Evolutionary conservation across 208 protist genomes (phyloP).

Genomic region (Strigomonas culicis): DNA sequence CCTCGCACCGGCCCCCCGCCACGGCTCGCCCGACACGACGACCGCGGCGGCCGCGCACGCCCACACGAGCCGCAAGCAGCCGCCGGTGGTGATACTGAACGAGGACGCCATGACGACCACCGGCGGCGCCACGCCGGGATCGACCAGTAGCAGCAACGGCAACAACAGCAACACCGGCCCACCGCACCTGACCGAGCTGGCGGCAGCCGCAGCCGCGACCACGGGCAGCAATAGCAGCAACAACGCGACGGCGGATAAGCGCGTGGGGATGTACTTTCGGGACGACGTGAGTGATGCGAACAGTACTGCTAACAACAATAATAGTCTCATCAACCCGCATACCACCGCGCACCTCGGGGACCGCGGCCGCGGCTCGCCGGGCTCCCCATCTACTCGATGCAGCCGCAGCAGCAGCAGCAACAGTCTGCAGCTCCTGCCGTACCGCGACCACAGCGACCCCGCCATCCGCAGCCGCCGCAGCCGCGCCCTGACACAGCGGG

Average conservation of each 20-base stretch:
- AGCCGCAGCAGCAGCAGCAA: conserved; percentile 2
- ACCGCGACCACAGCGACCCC: not conserved
- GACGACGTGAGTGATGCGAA: conserved; percentile 32
- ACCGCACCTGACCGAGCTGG: too few relatives aligned
- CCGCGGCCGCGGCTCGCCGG: too few relatives aligned
- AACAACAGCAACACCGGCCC: too few relatives aligned
- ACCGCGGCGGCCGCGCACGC: too few relatives aligned
- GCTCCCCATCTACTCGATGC: too few relatives aligned
- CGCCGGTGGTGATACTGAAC: too few relatives aligned
- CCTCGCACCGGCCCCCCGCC: too few relatives aligned
- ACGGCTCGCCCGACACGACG: too few relatives aligned
- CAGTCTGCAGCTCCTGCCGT: too few relatives aligned
- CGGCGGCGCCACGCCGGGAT: too few relatives aligned
- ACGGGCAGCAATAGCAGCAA: not conserved
- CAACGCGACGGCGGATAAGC: conserved; percentile 31
- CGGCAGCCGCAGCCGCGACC: not conserved
- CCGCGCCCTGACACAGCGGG: not conserved
- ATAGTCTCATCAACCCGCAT: not conserved
- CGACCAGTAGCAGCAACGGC: not conserved
- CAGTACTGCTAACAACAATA: conserved; percentile 48
- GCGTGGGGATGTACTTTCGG: conserved; percentile 81
- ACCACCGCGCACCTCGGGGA: not conserved
- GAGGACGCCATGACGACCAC: too few relatives aligned
- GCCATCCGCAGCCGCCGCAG: not conserved
- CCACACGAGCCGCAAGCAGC: too few relatives aligned